phyloP scores from a whole-genome alignment of 371 early-diverging fungal genomes.

The Haplosporangium sp. region DNA sequence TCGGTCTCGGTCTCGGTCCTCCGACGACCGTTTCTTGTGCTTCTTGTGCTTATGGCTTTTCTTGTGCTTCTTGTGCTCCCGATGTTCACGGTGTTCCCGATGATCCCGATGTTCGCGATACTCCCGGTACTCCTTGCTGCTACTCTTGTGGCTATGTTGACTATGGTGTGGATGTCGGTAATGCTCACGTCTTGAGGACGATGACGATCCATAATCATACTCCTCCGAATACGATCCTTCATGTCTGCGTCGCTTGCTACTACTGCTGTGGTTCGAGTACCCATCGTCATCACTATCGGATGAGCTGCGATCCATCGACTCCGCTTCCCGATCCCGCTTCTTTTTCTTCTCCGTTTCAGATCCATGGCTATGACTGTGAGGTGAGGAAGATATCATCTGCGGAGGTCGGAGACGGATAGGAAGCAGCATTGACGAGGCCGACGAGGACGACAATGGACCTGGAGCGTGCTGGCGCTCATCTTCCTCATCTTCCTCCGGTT shows the following conservation, averaged over 20 bases:
- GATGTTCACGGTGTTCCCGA: conserved; percentile 28
- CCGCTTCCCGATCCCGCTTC: conserved; percentile 13
- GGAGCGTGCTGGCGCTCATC: too few species aligned
- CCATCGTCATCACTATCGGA: conserved; percentile 15
- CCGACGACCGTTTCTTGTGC: conserved; percentile 54
- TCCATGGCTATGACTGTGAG: conserved; percentile 7
- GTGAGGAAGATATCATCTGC: conserved; percentile 22
- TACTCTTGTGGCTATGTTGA: conserved; percentile 16
- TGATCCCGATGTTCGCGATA: conserved; percentile 7
- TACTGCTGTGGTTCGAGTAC: conserved; percentile 18
- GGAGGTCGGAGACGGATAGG: conserved; percentile 50
- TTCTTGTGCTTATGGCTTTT: conserved; percentile 53
- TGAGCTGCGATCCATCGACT: too few species aligned
- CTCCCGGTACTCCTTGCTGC: conserved; percentile 19
- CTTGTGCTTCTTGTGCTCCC: conserved; percentile 53
- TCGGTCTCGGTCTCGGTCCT: conserved; percentile 32
- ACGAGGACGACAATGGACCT: too few species aligned
- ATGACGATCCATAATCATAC: conserved; percentile 38
- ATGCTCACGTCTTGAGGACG: conserved; percentile 33
- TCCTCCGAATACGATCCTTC: conserved; percentile 47
- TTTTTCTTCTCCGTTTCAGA: conserved; percentile 31
- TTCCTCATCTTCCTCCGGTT: conserved; percentile 27
- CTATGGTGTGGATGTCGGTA: not conserved
- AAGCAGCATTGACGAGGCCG: conserved; percentile 1
- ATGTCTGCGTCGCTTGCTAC: conserved; percentile 25